Percentiles rank a stretch among this genome's conserved stretches.
Conservation (phyloP, 768 basidiomycete species). For the Kwoniella heveanensis region DNA sequence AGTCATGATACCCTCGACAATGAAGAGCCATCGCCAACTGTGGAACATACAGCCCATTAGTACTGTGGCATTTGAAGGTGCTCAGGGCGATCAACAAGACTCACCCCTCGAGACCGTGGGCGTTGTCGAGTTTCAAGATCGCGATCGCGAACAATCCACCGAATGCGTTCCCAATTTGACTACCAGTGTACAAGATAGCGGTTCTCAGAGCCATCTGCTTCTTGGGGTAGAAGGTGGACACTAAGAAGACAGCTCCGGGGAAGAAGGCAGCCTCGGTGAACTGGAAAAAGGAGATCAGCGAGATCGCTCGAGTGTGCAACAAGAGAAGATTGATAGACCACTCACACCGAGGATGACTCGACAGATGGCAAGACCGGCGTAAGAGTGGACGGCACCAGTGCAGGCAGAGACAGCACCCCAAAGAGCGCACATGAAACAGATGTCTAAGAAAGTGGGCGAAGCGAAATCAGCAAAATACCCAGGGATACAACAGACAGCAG, state of each 20-base stretch:
- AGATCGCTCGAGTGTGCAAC: too few relatives aligned
- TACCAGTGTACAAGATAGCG: slow-evolving; percentile 46
- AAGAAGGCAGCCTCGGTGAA: slow-evolving; percentile 46
- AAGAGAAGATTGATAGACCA: too few relatives aligned
- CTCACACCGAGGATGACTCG: slow-evolving; percentile 31
- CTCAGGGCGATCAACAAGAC: slow-evolving; percentile 10
- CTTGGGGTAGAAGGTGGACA: slow-evolving; percentile 45
- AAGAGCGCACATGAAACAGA: slow-evolving; percentile 39
- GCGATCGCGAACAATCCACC: slow-evolving; percentile 51
- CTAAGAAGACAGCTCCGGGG: slow-evolving; percentile 44
- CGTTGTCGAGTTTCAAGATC: slow-evolving; percentile 44
- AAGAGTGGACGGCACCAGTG: slow-evolving; percentile 46
- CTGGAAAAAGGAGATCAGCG: background rate
- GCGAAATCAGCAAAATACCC: background rate
- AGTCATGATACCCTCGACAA: slow-evolving; percentile 25
- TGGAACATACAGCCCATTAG: background rate
- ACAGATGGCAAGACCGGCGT: slow-evolving; percentile 40
- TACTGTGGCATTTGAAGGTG: background rate
- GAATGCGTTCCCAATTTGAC: slow-evolving; percentile 49
- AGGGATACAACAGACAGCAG: background rate
- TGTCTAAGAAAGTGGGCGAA: slow-evolving; percentile 25
- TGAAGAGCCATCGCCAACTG: slow-evolving; percentile 45
- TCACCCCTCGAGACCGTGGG: slow-evolving; percentile 46
- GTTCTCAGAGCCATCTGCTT: slow-evolving; percentile 44
- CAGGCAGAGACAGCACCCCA: slow-evolving; percentile 47